Base-by-base conservation (phyloP, 2,329 filamentous ascomycete species). In the Drechslerella coelobrocha region DNA sequence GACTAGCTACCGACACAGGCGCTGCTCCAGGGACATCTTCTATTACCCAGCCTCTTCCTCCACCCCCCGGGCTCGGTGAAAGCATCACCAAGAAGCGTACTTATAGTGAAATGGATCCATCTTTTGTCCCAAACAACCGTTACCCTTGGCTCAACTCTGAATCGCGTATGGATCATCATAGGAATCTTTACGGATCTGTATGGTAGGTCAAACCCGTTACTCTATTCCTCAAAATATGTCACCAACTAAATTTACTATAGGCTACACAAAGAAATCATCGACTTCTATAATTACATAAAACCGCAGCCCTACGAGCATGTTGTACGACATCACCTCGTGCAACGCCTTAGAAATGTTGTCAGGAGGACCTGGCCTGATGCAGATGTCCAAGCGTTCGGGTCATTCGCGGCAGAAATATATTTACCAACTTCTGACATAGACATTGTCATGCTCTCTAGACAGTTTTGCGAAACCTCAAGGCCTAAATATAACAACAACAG, bases 381-480 rank as follows among this genome's bases (percentile, higher is more conserved):
- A 9, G 83, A 88, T 52, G 81, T 97, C 6, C 82, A 84, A 31
- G 83, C 88, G 8, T 99, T 99, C 78, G 94, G 94, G n/a, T 97
- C 94, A 0, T 99, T 92, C 79, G 92, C 91, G 74, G 91, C 91
- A 2, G 91, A 90, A 0, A 81, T 91, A 6, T 90, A 90, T 77
- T 81, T 91, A 8, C 88, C 88, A 5, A 88, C 89, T 0, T 91
- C 90, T 14, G 94, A 99, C 77, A 96, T 99, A 87, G 94, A 99
- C 77, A 82, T 99, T 51, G 94, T 96, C 1, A 84, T 94, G 56
- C 85, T 92, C 54, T 88, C 87, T 2, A 77, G 79, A 0, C 81
- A 82, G 24, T 91, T 86, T 73, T 81, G 86, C 73, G 78, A 81
- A 7, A 81, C 83, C 2, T 84, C 84, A 1, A 76, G 80, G 7